Base-by-base conservation (phyloP, 2,329 filamentous ascomycete genomes). In the Colletotrichum viniferum region DNA sequence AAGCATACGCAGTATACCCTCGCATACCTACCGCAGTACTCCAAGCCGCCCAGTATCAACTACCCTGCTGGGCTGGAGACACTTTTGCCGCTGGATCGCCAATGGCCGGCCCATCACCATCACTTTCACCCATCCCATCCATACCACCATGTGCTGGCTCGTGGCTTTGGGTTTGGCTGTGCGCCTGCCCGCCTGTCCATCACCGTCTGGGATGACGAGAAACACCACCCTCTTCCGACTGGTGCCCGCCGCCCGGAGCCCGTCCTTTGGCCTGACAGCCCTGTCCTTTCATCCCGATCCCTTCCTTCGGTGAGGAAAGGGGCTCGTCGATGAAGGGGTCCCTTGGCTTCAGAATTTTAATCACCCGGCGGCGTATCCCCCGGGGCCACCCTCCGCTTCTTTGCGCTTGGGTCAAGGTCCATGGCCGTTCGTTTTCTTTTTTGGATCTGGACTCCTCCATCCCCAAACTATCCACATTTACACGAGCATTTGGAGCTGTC, bases 151-250 rank as follows among this genome's bases (percentile, higher is more conserved):
- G 28, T 56, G 43, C 48, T 68, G 18, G 52, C 65, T 58, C 65
- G 30, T 36, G 71, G 58, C 34, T 66, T 36, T 62, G 56, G 58
- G 26, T 66, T 36, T 62, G 56, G 71, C 43, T 56, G n/a, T 56
- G 64, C 28, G 43, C 63, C 21, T 26, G n/a, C 3, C 13, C 43
- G 65, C 48, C 32, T 28, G 65, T 68, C 52, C 30, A 32, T 34
- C 28, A 43, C 67, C 60, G 52, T 21, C 52, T 32, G 48, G 65
- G 65, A 69, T 64, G 48, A 60, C 73, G 58, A 75, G 38, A 73
- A 72, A 58, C 52, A 58, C 69, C 69, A 64, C 67, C 56, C 63
- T 64, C 48, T 73, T 75, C 73, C 69, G 73, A 58, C 36, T 68
- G 32, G 56, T 68, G 63, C 73, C 69, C 73, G 73, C 38, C n/a